Evolutionary conservation across 2,329 filamentous ascomycete genomes (phyloP).

Genomic region (Penicillium palitans): DNA sequence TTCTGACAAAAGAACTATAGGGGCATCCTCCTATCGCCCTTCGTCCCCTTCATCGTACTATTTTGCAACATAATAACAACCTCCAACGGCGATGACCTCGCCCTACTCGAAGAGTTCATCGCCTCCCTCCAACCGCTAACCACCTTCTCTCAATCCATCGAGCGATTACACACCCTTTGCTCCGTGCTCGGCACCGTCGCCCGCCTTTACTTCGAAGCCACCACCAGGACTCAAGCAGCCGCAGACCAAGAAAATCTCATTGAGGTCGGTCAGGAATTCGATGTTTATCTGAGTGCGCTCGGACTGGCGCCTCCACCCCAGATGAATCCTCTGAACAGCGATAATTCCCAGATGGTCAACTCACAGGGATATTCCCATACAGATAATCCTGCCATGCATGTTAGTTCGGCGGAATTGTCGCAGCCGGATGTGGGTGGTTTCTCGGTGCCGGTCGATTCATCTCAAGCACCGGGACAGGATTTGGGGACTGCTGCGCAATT

Average conservation of each 20-base stretch:
- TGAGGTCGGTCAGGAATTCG: slow-evolving; percentile 60
- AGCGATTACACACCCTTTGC: slow-evolving; percentile 63
- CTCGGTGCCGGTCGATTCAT: slow-evolving; percentile 2
- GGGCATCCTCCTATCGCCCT: slow-evolving; percentile 47
- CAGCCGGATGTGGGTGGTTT: slow-evolving; percentile 3
- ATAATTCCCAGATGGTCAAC: neutral
- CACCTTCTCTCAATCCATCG: slow-evolving; percentile 58
- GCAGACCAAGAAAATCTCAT: slow-evolving; percentile 50
- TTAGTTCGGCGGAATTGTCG: neutral
- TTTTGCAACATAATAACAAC: slow-evolving; percentile 56
- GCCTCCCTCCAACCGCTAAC: slow-evolving; percentile 55
- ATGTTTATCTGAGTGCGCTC: slow-evolving; percentile 64
- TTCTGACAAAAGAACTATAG: slow-evolving; percentile 20
- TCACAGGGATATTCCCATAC: slow-evolving; percentile 9
- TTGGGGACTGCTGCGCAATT: slow-evolving; percentile 42
- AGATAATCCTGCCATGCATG: slow-evolving; percentile 9
- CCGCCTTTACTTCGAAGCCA: slow-evolving; percentile 62
- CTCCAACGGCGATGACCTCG: slow-evolving; percentile 54
- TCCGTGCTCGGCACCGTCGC: slow-evolving; percentile 63
- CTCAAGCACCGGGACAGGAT: slow-evolving; percentile 17
- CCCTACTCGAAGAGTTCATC: slow-evolving; percentile 58
- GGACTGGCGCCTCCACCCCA: slow-evolving; percentile 53
- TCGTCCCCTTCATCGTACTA: slow-evolving; percentile 52
- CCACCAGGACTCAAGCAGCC: slow-evolving; percentile 55
- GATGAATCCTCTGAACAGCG: neutral